These are phyloP conservation scores for Juncus effusus DNA, from an alignment of 176 grass and related monocot genomes.

Conservation along the genomic window DNA sequence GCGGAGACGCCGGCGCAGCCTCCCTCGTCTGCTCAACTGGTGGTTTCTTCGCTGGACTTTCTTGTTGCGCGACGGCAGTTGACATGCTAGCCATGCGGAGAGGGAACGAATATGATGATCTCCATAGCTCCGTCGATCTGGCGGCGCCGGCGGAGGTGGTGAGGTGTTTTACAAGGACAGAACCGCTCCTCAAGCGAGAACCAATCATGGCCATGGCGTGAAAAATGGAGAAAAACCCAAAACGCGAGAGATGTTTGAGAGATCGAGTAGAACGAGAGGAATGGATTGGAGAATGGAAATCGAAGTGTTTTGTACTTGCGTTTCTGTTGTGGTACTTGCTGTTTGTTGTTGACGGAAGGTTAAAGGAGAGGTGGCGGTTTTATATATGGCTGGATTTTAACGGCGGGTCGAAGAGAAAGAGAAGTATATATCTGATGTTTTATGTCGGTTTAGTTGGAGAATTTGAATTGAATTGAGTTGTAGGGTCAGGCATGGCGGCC, in stretches of 20 bases:
- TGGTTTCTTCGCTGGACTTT: conserved; percentile 31
- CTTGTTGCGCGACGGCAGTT: conserved; percentile 32
- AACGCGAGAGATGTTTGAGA: background rate
- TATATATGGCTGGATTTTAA: too few relatives aligned
- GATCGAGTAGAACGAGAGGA: background rate
- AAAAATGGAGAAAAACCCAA: background rate
- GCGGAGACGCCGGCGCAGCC: background rate
- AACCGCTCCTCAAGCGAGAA: conserved; percentile 44
- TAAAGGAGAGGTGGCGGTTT: too few relatives aligned
- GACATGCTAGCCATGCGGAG: conserved; percentile 31
- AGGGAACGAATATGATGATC: too few relatives aligned
- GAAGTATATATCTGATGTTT: too few relatives aligned
- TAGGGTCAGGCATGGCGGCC: too few relatives aligned
- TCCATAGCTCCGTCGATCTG: conserved; percentile 15
- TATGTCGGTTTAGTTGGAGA: too few relatives aligned
- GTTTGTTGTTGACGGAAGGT: too few relatives aligned
- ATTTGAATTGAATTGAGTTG: too few relatives aligned
- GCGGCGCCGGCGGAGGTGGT: conserved; percentile 18
- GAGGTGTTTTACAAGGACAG: conserved; percentile 40
- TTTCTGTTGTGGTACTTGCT: too few relatives aligned
- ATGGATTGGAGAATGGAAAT: background rate
- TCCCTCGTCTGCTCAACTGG: background rate
- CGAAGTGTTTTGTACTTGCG: background rate
- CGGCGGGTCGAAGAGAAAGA: too few relatives aligned
- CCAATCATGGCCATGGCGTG: conserved; percentile 23